A percentile compares a stretch with the other conserved stretches of the same genome.
Evolutionary conservation across 2,329 filamentous ascomycete genomes (phyloP).

Genomic region (Coniosporium tulheliwenetii): DNA sequence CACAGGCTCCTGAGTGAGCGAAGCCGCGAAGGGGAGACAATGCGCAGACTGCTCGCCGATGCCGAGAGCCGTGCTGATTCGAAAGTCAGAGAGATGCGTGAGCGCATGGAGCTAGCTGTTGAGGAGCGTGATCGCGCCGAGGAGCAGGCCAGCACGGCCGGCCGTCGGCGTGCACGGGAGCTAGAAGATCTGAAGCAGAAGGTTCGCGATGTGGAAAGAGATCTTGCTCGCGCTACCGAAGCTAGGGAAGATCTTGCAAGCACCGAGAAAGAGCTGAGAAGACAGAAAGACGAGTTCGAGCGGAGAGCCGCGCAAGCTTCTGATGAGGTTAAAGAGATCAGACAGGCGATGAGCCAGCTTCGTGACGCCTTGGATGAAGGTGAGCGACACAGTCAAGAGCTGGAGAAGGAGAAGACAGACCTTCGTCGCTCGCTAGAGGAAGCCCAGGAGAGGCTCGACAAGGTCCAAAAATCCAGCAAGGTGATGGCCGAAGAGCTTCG

Average conservation of each 20-base stretch:
- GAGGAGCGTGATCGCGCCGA: conserved; percentile 88
- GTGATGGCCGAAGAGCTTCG: conserved; percentile 43
- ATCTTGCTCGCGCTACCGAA: conserved; percentile 51
- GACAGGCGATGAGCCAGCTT: conserved; percentile 60
- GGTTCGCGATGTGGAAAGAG: conserved; percentile 67
- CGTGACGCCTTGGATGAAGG: conserved; percentile 72
- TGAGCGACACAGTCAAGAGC: conserved; percentile 68
- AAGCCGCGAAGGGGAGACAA: conserved; percentile 83
- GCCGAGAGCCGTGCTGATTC: conserved; percentile 69
- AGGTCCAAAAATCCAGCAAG: conserved; percentile 49
- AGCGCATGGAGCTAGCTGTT: conserved; percentile 75
- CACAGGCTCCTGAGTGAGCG: conserved; percentile 76
- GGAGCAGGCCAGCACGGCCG: conserved; percentile 69
- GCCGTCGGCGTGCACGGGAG: conserved; percentile 63
- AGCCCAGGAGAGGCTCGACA: conserved; percentile 60
- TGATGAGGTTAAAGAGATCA: conserved; percentile 61
- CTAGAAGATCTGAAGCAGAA: conserved; percentile 70
- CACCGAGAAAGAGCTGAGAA: conserved; percentile 58
- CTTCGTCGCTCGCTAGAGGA: conserved; percentile 66
- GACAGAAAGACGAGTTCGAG: conserved; percentile 62
- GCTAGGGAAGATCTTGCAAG: conserved; percentile 67
- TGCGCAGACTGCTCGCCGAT: conserved; percentile 76
- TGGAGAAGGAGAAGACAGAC: conserved; percentile 68
- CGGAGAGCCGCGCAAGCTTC: conserved; percentile 49
- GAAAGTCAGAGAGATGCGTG: conserved; percentile 76